These are phyloP conservation scores for Neofusicoccum laricinum DNA, from an alignment of 2,329 filamentous ascomycete species.

Conservation along the genomic window DNA sequence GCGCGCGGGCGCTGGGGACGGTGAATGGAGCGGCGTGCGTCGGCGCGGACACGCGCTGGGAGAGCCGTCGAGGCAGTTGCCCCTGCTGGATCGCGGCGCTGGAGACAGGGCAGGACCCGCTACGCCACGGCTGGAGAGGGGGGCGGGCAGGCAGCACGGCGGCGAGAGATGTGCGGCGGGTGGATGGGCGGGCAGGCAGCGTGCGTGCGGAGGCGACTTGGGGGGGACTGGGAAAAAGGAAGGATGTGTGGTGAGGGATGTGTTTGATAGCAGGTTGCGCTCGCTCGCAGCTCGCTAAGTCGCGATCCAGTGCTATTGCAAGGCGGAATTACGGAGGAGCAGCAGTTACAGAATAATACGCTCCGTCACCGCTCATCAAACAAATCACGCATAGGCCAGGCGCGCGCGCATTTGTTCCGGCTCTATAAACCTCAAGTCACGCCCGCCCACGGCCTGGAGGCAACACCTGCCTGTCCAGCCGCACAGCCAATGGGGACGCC, in stretches of 20 bases:
- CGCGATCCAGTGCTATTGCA: constrained; percentile 13
- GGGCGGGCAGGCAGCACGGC: constrained; percentile 10
- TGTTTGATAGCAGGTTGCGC: constrained; percentile 16
- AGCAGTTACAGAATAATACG: constrained; percentile 16
- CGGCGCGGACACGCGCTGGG: constrained; percentile 7
- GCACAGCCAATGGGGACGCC: neutral
- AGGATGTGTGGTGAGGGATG: constrained; percentile 14
- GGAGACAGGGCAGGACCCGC: constrained; percentile 1
- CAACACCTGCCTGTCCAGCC: neutral
- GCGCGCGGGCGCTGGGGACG: neutral
- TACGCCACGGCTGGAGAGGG: constrained; percentile 9
- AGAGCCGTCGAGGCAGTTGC: constrained; percentile 14
- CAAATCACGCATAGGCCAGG: constrained; percentile 13
- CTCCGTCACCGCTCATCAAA: constrained; percentile 15
- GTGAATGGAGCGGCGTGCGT: constrained; percentile 7
- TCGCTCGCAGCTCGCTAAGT: constrained; percentile 11
- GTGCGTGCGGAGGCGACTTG: constrained; percentile 1
- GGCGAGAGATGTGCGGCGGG: neutral
- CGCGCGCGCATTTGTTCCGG: constrained; percentile 14
- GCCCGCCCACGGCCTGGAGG: neutral
- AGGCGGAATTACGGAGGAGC: constrained; percentile 15
- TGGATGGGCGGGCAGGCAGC: constrained; percentile 12
- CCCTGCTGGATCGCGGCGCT: constrained; percentile 18
- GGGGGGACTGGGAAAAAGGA: constrained; percentile 7
- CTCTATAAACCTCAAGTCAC: constrained; percentile 8